Percentiles rank a stretch among this genome's conserved stretches.
Conservation (phyloP, 768 basidiomycete genomes). For the Amanita polypyramis region DNA sequence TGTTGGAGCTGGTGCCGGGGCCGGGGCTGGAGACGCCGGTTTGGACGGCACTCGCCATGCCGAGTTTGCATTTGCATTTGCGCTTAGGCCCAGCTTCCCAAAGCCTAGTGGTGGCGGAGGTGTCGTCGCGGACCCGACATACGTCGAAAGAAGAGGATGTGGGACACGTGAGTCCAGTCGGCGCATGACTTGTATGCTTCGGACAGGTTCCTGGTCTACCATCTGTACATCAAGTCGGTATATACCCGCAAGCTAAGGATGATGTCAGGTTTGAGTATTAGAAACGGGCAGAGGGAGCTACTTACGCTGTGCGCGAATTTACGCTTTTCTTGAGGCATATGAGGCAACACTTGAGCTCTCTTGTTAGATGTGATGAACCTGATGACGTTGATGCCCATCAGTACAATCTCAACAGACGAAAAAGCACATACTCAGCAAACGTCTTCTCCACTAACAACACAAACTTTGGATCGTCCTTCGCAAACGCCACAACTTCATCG, state of each 20-base stretch:
- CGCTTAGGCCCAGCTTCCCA: slow-evolving; percentile 50
- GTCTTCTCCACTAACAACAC: slow-evolving; percentile 66
- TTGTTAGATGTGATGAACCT: slow-evolving; percentile 67
- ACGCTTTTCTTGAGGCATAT: slow-evolving; percentile 70
- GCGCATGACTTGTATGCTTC: slow-evolving; percentile 74
- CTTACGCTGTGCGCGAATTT: slow-evolving; percentile 76
- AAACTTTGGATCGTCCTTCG: slow-evolving; percentile 54
- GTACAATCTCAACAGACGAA: slow-evolving; percentile 7
- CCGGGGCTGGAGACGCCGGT: not conserved
- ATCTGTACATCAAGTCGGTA: slow-evolving; percentile 81
- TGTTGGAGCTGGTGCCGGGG: too few relatives aligned
- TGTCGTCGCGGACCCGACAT: slow-evolving; percentile 20
- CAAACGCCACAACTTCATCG: slow-evolving; percentile 54
- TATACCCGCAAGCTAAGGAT: slow-evolving; percentile 51
- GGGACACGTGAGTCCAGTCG: slow-evolving; percentile 80
- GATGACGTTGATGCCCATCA: slow-evolving; percentile 6
- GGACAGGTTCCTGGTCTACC: slow-evolving; percentile 86
- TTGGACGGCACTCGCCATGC: not conserved
- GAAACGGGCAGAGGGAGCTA: slow-evolving; percentile 4
- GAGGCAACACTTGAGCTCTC: slow-evolving; percentile 63
- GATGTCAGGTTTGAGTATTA: not conserved
- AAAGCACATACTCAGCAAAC: slow-evolving; percentile 60
- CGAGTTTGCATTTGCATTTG: not conserved
- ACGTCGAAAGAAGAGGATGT: slow-evolving; percentile 51
- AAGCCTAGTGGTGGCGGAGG: slow-evolving; percentile 26